These are phyloP conservation scores for Naegleria lovaniensis DNA, from an alignment of 208 protist species.

Conservation along the genomic window DNA sequence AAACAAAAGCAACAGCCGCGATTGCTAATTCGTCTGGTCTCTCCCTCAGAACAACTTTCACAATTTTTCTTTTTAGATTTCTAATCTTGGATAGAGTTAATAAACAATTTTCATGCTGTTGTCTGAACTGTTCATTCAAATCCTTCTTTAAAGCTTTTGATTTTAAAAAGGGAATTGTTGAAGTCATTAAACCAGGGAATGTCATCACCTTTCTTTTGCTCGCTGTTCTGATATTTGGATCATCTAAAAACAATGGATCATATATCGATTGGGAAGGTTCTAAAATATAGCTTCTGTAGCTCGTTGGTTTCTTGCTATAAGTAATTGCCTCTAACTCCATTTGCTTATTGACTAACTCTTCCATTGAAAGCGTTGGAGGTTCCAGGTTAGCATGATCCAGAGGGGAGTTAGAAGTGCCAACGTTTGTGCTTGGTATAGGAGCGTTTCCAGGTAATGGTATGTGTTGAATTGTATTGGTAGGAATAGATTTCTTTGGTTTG, in stretches of 20 bases:
- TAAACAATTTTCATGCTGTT: constrained; percentile 27
- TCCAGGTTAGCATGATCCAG: neutral
- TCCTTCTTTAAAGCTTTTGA: constrained; percentile 34
- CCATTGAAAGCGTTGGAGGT: neutral
- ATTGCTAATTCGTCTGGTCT: constrained; percentile 25
- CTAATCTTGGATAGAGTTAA: constrained; percentile 36
- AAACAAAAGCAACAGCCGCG: constrained; percentile 37
- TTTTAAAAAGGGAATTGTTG: constrained; percentile 36
- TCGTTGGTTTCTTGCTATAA: neutral
- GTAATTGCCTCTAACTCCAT: neutral
- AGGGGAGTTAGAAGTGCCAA: neutral
- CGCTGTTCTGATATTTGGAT: constrained; percentile 37
- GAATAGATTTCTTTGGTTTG: neutral
- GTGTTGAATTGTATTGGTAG: neutral
- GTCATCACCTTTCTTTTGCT: constrained; percentile 39
- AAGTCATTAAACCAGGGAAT: constrained; percentile 27
- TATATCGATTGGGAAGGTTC: neutral
- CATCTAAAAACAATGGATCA: constrained; percentile 38
- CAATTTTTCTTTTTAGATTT: constrained; percentile 36
- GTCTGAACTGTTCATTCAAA: constrained; percentile 39
- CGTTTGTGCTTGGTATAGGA: neutral
- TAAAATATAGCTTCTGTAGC: neutral
- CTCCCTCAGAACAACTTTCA: neutral
- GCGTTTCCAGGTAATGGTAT: too few relatives aligned
- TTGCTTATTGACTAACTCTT: neutral